Conservation (phyloP, 805 yeast genomes). For the Candida ortonii region DNA sequence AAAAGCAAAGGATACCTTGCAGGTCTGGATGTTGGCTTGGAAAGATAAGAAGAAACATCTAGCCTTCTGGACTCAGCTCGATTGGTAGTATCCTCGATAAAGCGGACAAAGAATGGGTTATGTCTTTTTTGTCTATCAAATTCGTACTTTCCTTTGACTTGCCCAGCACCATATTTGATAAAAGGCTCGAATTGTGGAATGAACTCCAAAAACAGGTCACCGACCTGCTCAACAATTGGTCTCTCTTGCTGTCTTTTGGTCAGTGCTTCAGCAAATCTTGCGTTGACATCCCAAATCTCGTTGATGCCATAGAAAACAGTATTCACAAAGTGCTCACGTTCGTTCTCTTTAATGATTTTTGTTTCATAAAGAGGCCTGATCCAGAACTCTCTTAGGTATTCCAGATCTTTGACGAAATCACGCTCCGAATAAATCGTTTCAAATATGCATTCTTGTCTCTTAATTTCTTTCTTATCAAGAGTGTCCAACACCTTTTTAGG, state of each 20-base stretch:
- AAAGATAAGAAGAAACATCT: slow-evolving; percentile 87
- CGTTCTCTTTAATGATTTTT: slow-evolving; percentile 80
- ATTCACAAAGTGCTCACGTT: slow-evolving; percentile 86
- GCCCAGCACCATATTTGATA: slow-evolving; percentile 89
- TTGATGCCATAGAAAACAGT: slow-evolving; percentile 88
- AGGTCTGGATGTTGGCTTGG: slow-evolving; percentile 94
- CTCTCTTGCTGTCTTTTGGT: slow-evolving; percentile 82
- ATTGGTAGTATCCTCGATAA: slow-evolving; percentile 86
- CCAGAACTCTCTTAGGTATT: slow-evolving; percentile 89
- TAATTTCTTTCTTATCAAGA: slow-evolving; percentile 79
- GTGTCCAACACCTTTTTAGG: slow-evolving; percentile 73
- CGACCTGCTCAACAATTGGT: slow-evolving; percentile 81
- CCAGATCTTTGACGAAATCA: slow-evolving; percentile 91
- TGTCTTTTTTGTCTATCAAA: slow-evolving; percentile 90
- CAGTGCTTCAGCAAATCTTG: slow-evolving; percentile 83
- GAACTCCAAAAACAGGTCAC: slow-evolving; percentile 81
- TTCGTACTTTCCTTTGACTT: slow-evolving; percentile 92
- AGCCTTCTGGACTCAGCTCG: slow-evolving; percentile 82
- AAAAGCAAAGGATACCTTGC: slow-evolving; percentile 89
- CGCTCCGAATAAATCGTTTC: slow-evolving; percentile 93
- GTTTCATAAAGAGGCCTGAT: slow-evolving; percentile 86
- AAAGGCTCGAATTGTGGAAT: slow-evolving; percentile 90
- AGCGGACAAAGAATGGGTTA: slow-evolving; percentile 87
- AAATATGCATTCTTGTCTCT: slow-evolving; percentile 92
- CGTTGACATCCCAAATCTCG: slow-evolving; percentile 81